These are phyloP conservation scores for Pelargonium citronellum DNA, from an alignment of 441 rosid species.

Conservation along the genomic window DNA sequence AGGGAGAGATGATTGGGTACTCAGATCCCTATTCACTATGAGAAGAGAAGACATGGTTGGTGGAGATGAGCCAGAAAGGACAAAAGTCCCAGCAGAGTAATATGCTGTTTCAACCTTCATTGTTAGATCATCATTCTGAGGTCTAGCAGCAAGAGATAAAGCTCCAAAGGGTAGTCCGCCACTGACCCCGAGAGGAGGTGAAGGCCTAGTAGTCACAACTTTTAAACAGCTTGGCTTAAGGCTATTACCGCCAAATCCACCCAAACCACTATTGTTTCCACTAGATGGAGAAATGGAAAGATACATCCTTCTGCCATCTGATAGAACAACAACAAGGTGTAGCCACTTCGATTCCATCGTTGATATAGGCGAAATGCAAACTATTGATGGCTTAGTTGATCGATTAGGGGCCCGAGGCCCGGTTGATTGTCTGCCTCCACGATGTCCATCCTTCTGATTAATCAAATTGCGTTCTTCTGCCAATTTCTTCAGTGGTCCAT, in stretches of 20 bases:
- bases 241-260: conserved; percentile 49
- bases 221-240: conserved; percentile 76
- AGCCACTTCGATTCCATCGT: conserved; percentile 81
- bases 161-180: conserved; percentile 86
- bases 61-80: conserved; percentile 88
- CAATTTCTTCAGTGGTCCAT: conserved; percentile 77
- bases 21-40: conserved; percentile 70
- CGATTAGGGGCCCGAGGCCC: conserved; percentile 47
- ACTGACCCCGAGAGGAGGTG: conserved; percentile 84
- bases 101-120: conserved; percentile 80
- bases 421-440: conserved; percentile 63
- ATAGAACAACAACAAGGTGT: conserved; percentile 84
- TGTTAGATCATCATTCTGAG: conserved; percentile 70
- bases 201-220: conserved; percentile 83
- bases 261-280: conserved; percentile 60
- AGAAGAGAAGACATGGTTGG: conserved; percentile 84
- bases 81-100: conserved; percentile 79
- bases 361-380: conserved; percentile 74
- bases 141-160: conserved; percentile 63
- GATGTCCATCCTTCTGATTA: conserved; percentile 65
- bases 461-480: conserved; percentile 86
- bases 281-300: conserved; percentile 68
- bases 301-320: conserved; percentile 97
- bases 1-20: conserved; percentile 55
- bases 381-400: conserved; percentile 72